Evolutionary conservation across 2,329 filamentous ascomycete genomes (phyloP).

Genomic region (Acrodontium crateriforme): DNA sequence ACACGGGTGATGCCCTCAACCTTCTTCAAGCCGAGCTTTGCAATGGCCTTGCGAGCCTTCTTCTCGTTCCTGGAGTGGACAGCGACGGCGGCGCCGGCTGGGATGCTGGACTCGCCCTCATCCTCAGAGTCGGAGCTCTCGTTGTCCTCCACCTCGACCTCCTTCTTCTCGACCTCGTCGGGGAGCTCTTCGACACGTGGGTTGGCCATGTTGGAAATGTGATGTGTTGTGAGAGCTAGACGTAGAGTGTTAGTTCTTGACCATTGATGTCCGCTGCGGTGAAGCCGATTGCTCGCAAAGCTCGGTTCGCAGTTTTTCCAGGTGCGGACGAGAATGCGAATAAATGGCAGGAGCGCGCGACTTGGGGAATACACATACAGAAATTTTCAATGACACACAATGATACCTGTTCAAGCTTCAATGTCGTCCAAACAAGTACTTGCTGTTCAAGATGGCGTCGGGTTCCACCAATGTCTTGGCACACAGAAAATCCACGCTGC

Average conservation of each 20-base stretch:
- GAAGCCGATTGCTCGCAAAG: no score
- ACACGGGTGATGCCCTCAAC: conserved; percentile 96
- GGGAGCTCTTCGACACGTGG: conserved; percentile 95
- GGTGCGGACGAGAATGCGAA: no score
- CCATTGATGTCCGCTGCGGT: background rate
- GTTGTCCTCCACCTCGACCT: conserved; percentile 45
- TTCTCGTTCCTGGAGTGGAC: conserved; percentile 99
- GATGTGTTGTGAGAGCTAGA: conserved; percentile 6
- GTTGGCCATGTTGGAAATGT: conserved; percentile 72
- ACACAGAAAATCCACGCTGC: no score
- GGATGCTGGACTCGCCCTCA: conserved; percentile 52
- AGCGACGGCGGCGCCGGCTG: conserved; percentile 74
- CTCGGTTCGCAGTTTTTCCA: no score
- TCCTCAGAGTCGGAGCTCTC: conserved; percentile 58
- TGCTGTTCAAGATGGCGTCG: no score
- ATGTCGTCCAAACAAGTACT: no score
- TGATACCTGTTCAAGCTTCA: no score
- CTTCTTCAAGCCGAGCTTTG: conserved; percentile 94
- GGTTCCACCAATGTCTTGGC: no score
- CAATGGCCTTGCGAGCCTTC: conserved; percentile 99
- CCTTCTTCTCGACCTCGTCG: conserved; percentile 69
- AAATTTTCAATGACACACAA: no score
- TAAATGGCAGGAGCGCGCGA: no score
- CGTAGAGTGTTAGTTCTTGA: background rate
- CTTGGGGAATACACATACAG: no score